These are phyloP conservation scores for Arthrinium puccinioides DNA, from an alignment of 2,329 filamentous ascomycete genomes.

Conservation along the genomic window DNA sequence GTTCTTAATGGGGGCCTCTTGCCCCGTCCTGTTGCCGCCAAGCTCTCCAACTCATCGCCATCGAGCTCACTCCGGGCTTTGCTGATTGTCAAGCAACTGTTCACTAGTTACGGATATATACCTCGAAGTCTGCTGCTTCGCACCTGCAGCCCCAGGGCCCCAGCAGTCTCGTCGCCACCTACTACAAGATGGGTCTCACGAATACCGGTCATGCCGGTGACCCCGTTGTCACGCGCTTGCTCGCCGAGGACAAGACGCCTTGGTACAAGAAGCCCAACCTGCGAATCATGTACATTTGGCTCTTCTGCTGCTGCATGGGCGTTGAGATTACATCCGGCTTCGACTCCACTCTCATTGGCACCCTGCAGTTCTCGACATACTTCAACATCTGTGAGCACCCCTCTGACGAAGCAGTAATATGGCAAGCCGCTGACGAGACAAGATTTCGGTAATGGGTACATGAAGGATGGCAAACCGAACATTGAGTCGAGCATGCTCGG, in stretches of 20 bases:
- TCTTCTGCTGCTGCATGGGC: constrained; percentile 54
- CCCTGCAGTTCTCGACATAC: constrained; percentile 29
- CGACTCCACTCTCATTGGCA: constrained; percentile 38
- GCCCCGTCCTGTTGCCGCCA: neutral
- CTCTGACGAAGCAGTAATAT: constrained; percentile 2
- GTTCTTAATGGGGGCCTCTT: neutral
- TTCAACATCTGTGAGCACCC: constrained; percentile 27
- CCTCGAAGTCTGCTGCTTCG: too few species aligned
- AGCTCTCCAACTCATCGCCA: neutral
- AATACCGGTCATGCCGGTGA: constrained; percentile 14
- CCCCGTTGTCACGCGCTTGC: constrained; percentile 29
- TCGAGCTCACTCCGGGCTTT: neutral
- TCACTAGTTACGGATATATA: too few species aligned
- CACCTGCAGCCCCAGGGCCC: too few species aligned
- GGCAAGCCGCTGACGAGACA: too few species aligned
- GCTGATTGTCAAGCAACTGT: neutral
- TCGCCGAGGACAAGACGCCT: constrained; percentile 30
- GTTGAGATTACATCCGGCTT: constrained; percentile 46
- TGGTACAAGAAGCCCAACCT: constrained; percentile 57
- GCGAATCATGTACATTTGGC: constrained; percentile 45
- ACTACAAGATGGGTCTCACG: neutral
- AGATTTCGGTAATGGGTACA: constrained; percentile 32
- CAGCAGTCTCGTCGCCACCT: too few species aligned
- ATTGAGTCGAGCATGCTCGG: constrained; percentile 39
- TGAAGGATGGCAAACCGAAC: neutral